phyloP scores from a whole-genome alignment of 1,284 basidiomycete genomes.

The Heterobasidion occidentale region DNA sequence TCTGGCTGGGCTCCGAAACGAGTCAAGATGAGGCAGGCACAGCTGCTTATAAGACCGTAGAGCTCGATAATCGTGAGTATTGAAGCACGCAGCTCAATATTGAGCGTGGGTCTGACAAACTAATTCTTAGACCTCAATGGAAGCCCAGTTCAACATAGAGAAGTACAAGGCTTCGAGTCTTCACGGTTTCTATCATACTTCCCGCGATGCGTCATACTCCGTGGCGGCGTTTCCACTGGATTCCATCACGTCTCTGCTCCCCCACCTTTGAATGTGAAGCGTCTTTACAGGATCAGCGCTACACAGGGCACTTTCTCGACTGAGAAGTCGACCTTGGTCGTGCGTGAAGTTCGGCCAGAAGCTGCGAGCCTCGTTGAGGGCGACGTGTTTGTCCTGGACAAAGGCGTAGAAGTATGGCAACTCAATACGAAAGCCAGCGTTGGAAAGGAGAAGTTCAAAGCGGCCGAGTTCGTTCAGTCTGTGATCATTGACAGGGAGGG shows the following conservation, averaged over 20 bases:
- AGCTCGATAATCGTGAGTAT: constrained; percentile 53
- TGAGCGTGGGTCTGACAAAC: background rate
- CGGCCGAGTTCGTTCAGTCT: constrained; percentile 47
- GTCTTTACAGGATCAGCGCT: constrained; percentile 38
- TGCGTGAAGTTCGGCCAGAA: constrained; percentile 40
- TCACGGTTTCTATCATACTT: constrained; percentile 52
- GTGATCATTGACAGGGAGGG: constrained; percentile 36
- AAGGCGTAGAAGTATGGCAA: constrained; percentile 41
- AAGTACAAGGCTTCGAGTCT: constrained; percentile 53
- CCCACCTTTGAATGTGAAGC: constrained; percentile 33
- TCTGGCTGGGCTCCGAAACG: constrained; percentile 56
- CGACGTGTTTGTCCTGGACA: constrained; percentile 53
- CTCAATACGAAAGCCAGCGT: constrained; percentile 44
- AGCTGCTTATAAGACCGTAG: constrained; percentile 62
- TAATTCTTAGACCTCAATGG: constrained; percentile 37
- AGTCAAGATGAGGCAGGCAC: constrained; percentile 58
- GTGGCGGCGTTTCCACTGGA: constrained; percentile 50
- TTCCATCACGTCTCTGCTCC: constrained; percentile 50
- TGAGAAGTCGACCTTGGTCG: constrained; percentile 26
- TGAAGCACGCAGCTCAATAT: background rate
- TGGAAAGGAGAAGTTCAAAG: constrained; percentile 50
- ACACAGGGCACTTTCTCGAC: background rate
- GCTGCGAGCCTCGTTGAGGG: constrained; percentile 40
- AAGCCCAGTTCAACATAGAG: constrained; percentile 50
- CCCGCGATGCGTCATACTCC: constrained; percentile 40